Base-by-base conservation (phyloP, 371 early-diverging fungal genomes). In the Saksenaea vasiformis region DNA sequence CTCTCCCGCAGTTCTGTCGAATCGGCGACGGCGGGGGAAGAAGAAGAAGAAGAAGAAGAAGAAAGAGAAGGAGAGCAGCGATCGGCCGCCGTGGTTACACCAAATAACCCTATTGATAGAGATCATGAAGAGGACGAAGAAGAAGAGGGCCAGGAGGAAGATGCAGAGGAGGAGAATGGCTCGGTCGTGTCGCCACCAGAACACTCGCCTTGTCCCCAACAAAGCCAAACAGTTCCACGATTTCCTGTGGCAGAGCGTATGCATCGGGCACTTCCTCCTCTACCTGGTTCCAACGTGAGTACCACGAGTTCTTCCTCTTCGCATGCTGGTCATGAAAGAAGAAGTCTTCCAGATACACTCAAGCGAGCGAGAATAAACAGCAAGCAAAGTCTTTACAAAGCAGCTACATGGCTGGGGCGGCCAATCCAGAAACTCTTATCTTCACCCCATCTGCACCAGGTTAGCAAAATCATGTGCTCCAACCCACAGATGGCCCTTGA, bases 341-440 rank as follows among this genome's bases (percentile, higher is more conserved):
- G 31, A 31, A 31, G 31, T 7, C 22, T n/a, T 47, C 11, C 51
- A 19, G 22, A 22, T 22, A 19, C 51, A 5, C 51, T 47, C 4
- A n/a, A 4, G 11, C n/a, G 22, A 2, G 10, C 51, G 2, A 47
- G 24, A 47, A 10, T 22, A 17, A 22, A 22, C 17, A 47, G 51
- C 51, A 47, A 47, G 22, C n/a, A 19, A 7, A n/a, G 24, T 3
- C 51, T 61, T 5, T 53, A 37, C 15, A 28, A 34, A 38, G 61
- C 61, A 8, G 61, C 65, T 19, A 63, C 64, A 27, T 63, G 64
- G 64, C 47, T 63, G 19, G 64, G 64, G 3, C 56, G 28, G 8
- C 64, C 64, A 0, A 35, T 63, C 3, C 41, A 55, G 14, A 63
- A 56, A 47, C 28, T 61, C 4, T 27, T 61, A 19, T 34, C 54